Evolutionary conservation across 331 rosid species (phyloP).

Genomic region (Pyracantha coccinea): DNA sequence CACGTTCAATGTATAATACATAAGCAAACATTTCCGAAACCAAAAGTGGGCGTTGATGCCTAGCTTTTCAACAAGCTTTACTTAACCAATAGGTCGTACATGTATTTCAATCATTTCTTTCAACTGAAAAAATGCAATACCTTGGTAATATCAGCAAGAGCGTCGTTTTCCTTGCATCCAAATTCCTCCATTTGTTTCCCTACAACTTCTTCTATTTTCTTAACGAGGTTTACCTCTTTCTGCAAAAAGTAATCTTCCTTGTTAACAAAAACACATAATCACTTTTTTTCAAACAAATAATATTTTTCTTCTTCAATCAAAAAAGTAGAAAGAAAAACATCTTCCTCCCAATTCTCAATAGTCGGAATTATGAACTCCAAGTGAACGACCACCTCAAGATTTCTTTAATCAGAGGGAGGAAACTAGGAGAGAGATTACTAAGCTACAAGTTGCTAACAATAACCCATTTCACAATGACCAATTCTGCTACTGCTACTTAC

Average conservation of each 20-base stretch:
- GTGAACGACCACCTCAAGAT: not conserved
- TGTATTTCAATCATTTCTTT: not conserved
- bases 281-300: not conserved
- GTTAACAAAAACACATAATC: not conserved
- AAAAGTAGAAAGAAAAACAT: not conserved
- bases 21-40: not conserved
- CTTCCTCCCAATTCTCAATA: not conserved
- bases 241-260: constrained; percentile 21
- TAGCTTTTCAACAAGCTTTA: not conserved
- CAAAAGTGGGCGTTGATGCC: not conserved
- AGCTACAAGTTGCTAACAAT: not conserved
- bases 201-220: constrained; percentile 54
- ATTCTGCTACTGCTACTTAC: constrained; percentile 23
- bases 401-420: not conserved
- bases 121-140: constrained; percentile 10
- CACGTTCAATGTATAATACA: not conserved
- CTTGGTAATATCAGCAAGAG: constrained; percentile 48
- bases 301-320: not conserved
- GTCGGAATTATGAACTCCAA: not conserved
- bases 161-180: constrained; percentile 73
- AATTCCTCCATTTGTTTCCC: constrained; percentile 55
- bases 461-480: not conserved
- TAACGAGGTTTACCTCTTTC: constrained; percentile 68
- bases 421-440: not conserved
- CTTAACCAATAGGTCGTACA: not conserved